A percentile compares a stretch with the other conserved stretches of the same genome.
phyloP scores from a whole-genome alignment of 2,329 filamentous ascomycete genomes.

The Pseudocercospora fuligena region DNA sequence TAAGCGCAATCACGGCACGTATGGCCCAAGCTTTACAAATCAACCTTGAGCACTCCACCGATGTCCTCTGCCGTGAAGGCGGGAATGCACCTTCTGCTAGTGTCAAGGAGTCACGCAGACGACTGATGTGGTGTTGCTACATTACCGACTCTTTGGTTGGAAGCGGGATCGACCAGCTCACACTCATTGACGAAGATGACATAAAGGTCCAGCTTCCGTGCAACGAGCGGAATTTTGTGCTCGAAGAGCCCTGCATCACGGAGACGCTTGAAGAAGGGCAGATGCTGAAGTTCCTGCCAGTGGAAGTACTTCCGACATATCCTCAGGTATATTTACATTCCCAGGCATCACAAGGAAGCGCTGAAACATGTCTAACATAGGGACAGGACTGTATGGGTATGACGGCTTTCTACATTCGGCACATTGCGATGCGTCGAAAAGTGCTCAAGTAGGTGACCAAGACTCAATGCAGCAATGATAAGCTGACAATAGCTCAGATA shows the following conservation, averaged over 20 bases:
- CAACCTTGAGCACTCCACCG: conserved; percentile 33
- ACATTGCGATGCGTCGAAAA: conserved; percentile 31
- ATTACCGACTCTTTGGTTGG: conserved; percentile 33
- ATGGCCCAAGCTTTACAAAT: conserved; percentile 36
- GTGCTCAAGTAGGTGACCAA: conserved; percentile 25
- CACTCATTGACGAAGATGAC: conserved; percentile 32
- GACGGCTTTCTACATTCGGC: conserved; percentile 32
- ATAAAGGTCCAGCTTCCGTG: conserved; percentile 36
- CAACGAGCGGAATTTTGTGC: conserved; percentile 33
- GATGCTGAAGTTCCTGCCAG: conserved; percentile 30
- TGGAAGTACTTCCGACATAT: conserved; percentile 29
- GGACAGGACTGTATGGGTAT: conserved; percentile 33
- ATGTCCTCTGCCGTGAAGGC: conserved; percentile 32
- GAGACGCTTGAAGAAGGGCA: conserved; percentile 32
- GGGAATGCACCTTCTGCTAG: conserved; percentile 29
- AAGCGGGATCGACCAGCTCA: conserved; percentile 33
- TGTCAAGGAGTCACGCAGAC: conserved; percentile 33
- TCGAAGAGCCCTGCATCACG: conserved; percentile 34
- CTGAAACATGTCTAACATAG: not conserved
- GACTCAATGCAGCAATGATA: not conserved
- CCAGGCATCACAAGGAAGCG: not conserved
- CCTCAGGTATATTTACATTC: conserved; percentile 6
- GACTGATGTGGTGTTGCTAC: conserved; percentile 36
- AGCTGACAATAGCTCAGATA: conserved; percentile 20
- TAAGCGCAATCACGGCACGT: conserved; percentile 32